Base-by-base conservation (phyloP, 139 green algal genomes). In the Nannochloris sp. region DNA sequence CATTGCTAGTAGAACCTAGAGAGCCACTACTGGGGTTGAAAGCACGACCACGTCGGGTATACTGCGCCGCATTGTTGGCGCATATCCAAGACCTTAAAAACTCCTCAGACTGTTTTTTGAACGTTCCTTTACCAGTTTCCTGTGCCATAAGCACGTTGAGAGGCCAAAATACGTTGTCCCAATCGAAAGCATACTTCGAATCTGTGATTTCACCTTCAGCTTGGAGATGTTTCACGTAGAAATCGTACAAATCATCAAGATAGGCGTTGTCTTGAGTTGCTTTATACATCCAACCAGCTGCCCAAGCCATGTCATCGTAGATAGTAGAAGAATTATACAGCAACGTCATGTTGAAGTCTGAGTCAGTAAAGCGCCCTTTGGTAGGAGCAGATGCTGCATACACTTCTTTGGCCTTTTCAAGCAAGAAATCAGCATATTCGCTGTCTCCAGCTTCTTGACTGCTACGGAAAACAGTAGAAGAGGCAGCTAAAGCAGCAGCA, bases 271-370 rank as follows among this genome's bases (percentile, higher is more conserved):
- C 61, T 53, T 84, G 45, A 10, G 83, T 85, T 13, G 79, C 81
- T 24, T 78, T 74, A 72, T 83, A 90, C 63, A 90, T 60, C 84
- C 84, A 90, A 24, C 68, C 72, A 7, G 83, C 82, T 2, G 71
- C 76, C 81, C 84, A 90, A 8, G 83, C 54, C 42, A 90, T 73
- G 59, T 90, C 84, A 56, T 90, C 84, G 35, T 68, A 72, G 57
- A 71, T 71, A n/a, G 61, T 76, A 37, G 77, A 78, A 32, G 67
- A 71, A 70, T 83, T 83, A 73, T 87, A 87, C 0, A 83, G 33
- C 29, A 67, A 47, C 13, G 68, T 72, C 29, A 70, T 62, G 34
- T 77, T 74, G 59, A 81, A 82, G 46, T 73, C 63, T 25, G 63
- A 70, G 6, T 84, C 72, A 0, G 38, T 14, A 12, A 63, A 64